Conservation (phyloP, 257 asterid genomes). For the Mitragyna speciosa region DNA sequence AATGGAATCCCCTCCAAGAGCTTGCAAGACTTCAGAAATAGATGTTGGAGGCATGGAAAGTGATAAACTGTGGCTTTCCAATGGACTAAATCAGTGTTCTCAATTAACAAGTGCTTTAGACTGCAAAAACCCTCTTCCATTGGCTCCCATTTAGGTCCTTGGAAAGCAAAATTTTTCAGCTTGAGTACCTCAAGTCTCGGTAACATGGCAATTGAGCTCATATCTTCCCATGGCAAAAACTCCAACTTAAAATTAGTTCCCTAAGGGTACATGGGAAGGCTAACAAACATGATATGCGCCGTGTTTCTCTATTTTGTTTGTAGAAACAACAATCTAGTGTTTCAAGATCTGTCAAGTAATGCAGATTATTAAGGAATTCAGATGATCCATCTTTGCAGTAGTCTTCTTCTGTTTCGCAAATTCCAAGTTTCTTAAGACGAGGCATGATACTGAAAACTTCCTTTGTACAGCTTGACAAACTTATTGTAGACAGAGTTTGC, state of each 20-base stretch:
- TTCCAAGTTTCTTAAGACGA: slow-evolving; percentile 30
- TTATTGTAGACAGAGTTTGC: slow-evolving; percentile 26
- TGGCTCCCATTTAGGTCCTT: slow-evolving; percentile 8
- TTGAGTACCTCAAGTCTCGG: slow-evolving; percentile 20
- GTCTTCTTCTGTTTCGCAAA: slow-evolving; percentile 22
- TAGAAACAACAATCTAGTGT: not conserved
- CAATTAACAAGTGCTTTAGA: slow-evolving; percentile 12
- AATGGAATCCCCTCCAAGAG: slow-evolving; percentile 6
- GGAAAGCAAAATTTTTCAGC: slow-evolving; percentile 17
- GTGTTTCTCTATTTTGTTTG: not conserved
- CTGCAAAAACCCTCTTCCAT: not conserved
- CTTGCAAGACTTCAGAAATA: slow-evolving; percentile 7
- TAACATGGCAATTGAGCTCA: not conserved
- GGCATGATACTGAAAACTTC: slow-evolving; percentile 27
- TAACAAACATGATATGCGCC: not conserved
- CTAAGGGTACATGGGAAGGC: not conserved
- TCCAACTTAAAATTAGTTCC: slow-evolving; percentile 5
- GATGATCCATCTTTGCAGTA: not conserved
- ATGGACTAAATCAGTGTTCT: not conserved
- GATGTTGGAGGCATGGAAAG: slow-evolving; percentile 9
- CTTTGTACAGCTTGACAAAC: slow-evolving; percentile 23
- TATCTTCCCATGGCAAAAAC: slow-evolving; percentile 12
- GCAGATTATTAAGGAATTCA: not conserved
- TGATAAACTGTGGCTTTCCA: slow-evolving; percentile 7
- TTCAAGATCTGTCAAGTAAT: not conserved